Conservation (phyloP, 2,329 filamentous ascomycete species). For the Neonectria hederae region DNA sequence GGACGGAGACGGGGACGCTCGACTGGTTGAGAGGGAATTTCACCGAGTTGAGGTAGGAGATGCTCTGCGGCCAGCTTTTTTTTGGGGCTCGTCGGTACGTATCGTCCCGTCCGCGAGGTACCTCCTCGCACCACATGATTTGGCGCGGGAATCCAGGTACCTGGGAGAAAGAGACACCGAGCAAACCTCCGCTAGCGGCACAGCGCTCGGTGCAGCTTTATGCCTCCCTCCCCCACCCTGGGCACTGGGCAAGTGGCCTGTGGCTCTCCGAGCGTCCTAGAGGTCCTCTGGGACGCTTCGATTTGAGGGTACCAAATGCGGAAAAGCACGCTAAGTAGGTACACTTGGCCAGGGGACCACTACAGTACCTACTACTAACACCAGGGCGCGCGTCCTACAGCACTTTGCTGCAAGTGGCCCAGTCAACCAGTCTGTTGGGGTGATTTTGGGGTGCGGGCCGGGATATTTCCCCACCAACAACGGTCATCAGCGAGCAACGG, state of each 20-base stretch:
- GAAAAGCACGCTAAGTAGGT: constrained; percentile 1
- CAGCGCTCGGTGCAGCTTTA: constrained; percentile 42
- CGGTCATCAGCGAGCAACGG: not conserved
- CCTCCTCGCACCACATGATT: constrained; percentile 25
- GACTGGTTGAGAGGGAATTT: constrained; percentile 46
- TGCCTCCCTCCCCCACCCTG: constrained; percentile 38
- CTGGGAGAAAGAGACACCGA: constrained; percentile 39
- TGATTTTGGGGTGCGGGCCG: constrained; percentile 32
- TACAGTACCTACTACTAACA: too few species aligned
- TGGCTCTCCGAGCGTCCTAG: too few species aligned
- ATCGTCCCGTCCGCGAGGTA: constrained; percentile 44
- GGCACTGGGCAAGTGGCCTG: not conserved
- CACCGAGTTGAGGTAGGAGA: constrained; percentile 38
- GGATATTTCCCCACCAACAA: constrained; percentile 31
- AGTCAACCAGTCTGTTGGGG: constrained; percentile 41
- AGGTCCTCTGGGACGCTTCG: too few species aligned
- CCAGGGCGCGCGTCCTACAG: constrained; percentile 29
- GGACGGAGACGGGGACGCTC: constrained; percentile 35
- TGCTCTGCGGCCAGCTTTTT: constrained; percentile 44
- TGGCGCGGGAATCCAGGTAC: constrained; percentile 25
- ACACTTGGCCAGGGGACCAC: constrained; percentile 2
- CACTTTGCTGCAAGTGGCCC: constrained; percentile 23
- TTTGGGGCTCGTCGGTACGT: constrained; percentile 45
- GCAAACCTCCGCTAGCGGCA: constrained; percentile 36
- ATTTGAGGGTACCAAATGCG: not conserved